Base-by-base conservation (phyloP, 1,139 yeast genomes). In the Nadsonia starkeyi-henricii region DNA sequence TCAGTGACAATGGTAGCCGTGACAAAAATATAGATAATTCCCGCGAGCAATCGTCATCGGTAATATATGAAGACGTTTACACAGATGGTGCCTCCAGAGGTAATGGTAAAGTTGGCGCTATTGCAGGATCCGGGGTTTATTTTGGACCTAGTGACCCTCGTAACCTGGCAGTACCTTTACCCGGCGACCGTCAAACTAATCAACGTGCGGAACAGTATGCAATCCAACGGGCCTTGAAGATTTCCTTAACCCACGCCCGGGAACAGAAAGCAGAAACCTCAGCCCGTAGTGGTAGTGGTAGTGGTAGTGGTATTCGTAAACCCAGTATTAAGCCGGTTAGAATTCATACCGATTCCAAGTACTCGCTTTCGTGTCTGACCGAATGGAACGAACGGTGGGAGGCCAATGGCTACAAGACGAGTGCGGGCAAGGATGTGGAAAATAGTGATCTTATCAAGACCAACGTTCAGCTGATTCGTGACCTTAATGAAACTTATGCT, bases 141-240 rank as follows among this genome's bases (percentile, higher is more conserved):
- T 85, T 74, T 60, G 89, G 86, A 0, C 63, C 58, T 0, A 61
- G 62, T 20, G 84, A 81, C 58, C 52, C 67, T 2, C 66, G 81
- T 44, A 82, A 83, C 60, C 66, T 70, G 2, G 70, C 78, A 1
- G 75, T 68, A 26, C 77, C 79, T 0, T 66, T 81, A 36, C 48
- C 48, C 1, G 68, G 66, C 1, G 73, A 67, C 1, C 64, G 63
- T 5, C 85, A 80, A 42, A 86, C 95, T 0, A 89, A 86, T 58
- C 89, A 84, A 57, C 68, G 88, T 44, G 94, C 94, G 1, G 96
- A 89, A 62, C 70, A 88, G 20, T 61, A 67, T 19, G 96, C 94
- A 0, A 70, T 84, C 21, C 61, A 65, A 5, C 71, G 70, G 45
- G 93, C 93, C 0, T 61, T 82, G 48, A 59, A 62, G 8, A 57